Percentiles rank a stretch among this genome's conserved stretches.
Conservation (phyloP, 805 yeast genomes). For the Priceomyces melissophilus region DNA sequence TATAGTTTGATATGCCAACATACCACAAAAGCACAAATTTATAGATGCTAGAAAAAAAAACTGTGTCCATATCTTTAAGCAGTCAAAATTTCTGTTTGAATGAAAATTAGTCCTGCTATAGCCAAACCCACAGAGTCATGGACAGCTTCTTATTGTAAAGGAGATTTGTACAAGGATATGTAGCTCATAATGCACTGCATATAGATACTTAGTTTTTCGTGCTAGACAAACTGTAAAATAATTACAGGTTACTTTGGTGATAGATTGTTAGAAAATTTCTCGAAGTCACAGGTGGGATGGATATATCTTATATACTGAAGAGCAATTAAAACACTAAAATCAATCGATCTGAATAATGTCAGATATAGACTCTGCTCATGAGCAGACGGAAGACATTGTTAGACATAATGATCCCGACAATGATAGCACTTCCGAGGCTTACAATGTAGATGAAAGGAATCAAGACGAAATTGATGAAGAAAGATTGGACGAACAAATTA, state of each 20-base stretch:
- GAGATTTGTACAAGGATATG: no score
- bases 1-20: no score
- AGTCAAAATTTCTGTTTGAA: no score
- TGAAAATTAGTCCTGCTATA: no score
- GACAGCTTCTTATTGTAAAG: no score
- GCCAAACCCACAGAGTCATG: no score
- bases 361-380: constrained; percentile 7
- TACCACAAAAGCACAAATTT: no score
- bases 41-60: no score
- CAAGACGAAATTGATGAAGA: constrained; percentile 15
- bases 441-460: constrained; percentile 15
- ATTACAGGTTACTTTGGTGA: not conserved
- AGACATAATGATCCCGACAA: constrained; percentile 6
- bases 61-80: no score
- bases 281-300: not conserved
- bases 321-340: not conserved
- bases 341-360: constrained; percentile 10
- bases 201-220: not conserved
- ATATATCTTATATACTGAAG: not conserved
- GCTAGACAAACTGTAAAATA: not conserved
- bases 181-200: no score
- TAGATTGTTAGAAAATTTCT: constrained; percentile 1
- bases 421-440: constrained; percentile 5
- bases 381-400: constrained; percentile 5
- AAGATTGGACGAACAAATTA: constrained; percentile 10